Percentiles rank a stretch among this genome's conserved stretches.
phyloP scores from a whole-genome alignment of 2,329 filamentous ascomycete genomes.

The Sporothrix brasiliensis region DNA sequence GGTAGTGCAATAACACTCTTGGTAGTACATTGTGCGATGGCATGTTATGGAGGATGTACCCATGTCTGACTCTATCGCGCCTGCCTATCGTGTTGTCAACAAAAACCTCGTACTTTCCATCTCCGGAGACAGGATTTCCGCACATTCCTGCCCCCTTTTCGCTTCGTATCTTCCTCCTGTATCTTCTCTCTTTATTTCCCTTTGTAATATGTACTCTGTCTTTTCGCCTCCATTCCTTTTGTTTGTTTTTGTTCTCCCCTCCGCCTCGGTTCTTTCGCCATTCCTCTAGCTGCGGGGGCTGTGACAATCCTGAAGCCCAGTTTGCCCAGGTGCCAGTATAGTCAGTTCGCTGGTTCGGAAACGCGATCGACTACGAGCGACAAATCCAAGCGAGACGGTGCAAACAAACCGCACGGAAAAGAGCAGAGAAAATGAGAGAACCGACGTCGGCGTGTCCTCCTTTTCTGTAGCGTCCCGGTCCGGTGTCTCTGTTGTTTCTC shows the following conservation, averaged over 20 bases:
- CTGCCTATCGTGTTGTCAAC: conserved; percentile 31
- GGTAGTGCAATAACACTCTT: conserved; percentile 25
- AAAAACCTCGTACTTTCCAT: conserved; percentile 21
- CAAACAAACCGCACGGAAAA: background rate
- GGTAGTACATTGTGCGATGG: conserved; percentile 23
- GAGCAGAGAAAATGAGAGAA: background rate
- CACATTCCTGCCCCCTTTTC: conserved; percentile 16
- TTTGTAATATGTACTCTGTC: conserved; percentile 5
- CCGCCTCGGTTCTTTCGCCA: conserved; percentile 12
- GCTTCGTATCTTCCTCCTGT: conserved; percentile 23
- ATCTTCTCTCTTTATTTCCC: conserved; percentile 4
- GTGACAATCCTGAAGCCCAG: conserved; percentile 8
- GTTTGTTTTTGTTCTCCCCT: background rate
- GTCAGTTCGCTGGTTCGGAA: conserved; percentile 8
- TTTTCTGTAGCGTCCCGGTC: conserved; percentile 27
- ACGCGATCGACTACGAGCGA: conserved; percentile 25
- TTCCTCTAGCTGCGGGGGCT: conserved; percentile 9
- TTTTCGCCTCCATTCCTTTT: conserved; percentile 18
- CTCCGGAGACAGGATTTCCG: background rate
- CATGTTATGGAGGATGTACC: conserved; percentile 30
- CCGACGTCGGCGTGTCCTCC: conserved; percentile 12
- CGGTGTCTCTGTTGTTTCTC: conserved; percentile 24
- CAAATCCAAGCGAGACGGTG: background rate
- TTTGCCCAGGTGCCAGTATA: background rate
- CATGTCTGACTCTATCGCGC: conserved; percentile 29